Base-by-base conservation (phyloP, 148 eudicot species). In the Selenicereus undatus region DNA sequence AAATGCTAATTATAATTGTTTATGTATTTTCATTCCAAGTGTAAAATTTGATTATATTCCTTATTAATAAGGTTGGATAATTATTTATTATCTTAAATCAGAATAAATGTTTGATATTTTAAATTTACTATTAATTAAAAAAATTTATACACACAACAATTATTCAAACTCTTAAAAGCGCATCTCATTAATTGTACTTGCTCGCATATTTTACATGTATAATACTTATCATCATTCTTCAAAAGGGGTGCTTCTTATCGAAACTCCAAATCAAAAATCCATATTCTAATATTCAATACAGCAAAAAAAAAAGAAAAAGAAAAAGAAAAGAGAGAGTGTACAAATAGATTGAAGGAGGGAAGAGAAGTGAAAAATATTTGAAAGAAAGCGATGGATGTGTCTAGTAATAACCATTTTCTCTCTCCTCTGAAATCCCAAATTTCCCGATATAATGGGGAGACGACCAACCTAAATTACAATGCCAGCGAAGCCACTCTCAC, bases 381-480 rank as follows among this genome's bases (percentile, higher is more conserved):
- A 71, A 71, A 30, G 8, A 21, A 22, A 71, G 16, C 21, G 62
- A 56, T 56, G 62, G 43, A 39, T 20, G 52, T 64, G 29, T 24
- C 29, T 64, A n/a, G 12, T 64, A 24, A 64, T 17, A n/a, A n/a
- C 58, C 22, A 17, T 50, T 74, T 27, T 74, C 36, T 50, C 60
- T 74, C 76, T 50, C 56, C 32, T 26, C 36, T 54, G 54, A 74
- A 48, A n/a, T 27, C 76, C 60, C 76, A 73, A 73, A 21, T 73
- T 45, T 68, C 82, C 52, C 58, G 75, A 62, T 80, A 81, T 30
- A 76, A 76, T 81, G 69, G 64, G 27, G 71, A 76, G 76, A 58
- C 60, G 81, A 77, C 76, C 77, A 78, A 73, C 68, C 27, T 78
- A 43, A 74, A 24, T 64, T 50, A 26, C 75, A 72, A 48, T 79